Evolutionary conservation across 345 rosid species (phyloP), one percentile per base, ranked within the genome.

Genomic region (Erysimum cheiranthoides): DNA sequence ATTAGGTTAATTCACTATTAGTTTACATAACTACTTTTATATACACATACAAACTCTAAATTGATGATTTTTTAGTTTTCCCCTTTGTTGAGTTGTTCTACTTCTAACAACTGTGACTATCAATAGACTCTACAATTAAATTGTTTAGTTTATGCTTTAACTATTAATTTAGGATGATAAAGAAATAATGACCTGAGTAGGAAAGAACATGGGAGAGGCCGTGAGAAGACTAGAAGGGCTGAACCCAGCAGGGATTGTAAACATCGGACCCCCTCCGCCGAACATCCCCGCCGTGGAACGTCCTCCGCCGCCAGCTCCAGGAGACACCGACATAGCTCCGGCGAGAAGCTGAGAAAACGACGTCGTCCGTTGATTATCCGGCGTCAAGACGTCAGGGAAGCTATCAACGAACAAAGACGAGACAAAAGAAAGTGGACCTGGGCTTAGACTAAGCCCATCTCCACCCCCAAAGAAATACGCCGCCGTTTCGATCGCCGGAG

Each of bases 161-260:
- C 28, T 74, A 65, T 27, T 28, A 38, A 10, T 47, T 11, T 39
- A 71, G 2, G 8, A 36, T 3, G 40, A 39, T 21, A 38, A 46
- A 46, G 7, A 70, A 40, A 3, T 14, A 80, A 54, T 36, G 75
- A 91, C 94, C 93, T 82, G 92, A 80, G 96, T 90, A 60, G 97
- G 81, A 68, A 89, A 88, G 83, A 89, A 74, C 4, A 88, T 89
- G 11, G 97, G 95, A 18, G 96, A 90, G 45, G 78, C n/a, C n/a
- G n/a, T 82, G 46, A 94, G 93, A 82, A 92, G 85, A 69, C 90
- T 90, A 58, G 97, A 92, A 78, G 99, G 99, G 78, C 97, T 95
- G 77, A 92, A 71, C 35, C 97, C 99, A 65, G 97, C 81, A 54
- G 97, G 97, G 56, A 90, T 87, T 56, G 92, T 88, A 71, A 90